phyloP scores from a whole-genome alignment of 2,329 filamentous ascomycete species.

The Trichoderma guizhouense region DNA sequence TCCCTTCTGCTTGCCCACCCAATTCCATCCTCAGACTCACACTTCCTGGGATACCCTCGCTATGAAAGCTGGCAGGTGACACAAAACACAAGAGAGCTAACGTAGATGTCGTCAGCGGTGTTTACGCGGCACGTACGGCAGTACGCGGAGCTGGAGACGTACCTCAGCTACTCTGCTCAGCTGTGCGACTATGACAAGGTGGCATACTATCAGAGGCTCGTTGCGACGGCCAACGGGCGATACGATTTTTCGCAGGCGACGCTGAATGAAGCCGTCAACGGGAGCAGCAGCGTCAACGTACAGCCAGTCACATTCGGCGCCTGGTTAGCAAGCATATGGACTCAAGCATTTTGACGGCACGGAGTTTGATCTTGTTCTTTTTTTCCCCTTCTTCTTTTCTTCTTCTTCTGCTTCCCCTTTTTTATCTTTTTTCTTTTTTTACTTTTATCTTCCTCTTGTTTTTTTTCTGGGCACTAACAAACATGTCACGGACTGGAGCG shows the following conservation, averaged over 20 bases:
- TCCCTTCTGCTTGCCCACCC: constrained; percentile 14
- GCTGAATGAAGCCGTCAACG: constrained; percentile 51
- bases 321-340: constrained; percentile 45
- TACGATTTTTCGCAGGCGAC: constrained; percentile 62
- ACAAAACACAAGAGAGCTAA: constrained; percentile 2
- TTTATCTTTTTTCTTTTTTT: neutral
- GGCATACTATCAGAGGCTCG: constrained; percentile 56
- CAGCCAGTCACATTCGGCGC: constrained; percentile 49
- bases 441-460: neutral
- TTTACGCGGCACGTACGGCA: constrained; percentile 39
- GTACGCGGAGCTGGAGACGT: constrained; percentile 40
- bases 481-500: constrained; percentile 13
- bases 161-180: constrained; percentile 42
- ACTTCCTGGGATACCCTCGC: neutral
- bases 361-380: neutral
- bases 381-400: neutral
- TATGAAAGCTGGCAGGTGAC: constrained; percentile 4
- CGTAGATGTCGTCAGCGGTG: constrained; percentile 30
- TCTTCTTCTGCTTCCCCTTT: neutral
- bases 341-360: constrained; percentile 17
- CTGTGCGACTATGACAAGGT: constrained; percentile 48
- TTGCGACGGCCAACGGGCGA: constrained; percentile 65
- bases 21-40: neutral
- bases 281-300: constrained; percentile 38
- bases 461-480: neutral